A percentile compares a stretch with the other conserved stretches of the same genome.
Conservation (phyloP, 2,329 filamentous ascomycete genomes). For the Plectosphaerella cucumerina region DNA sequence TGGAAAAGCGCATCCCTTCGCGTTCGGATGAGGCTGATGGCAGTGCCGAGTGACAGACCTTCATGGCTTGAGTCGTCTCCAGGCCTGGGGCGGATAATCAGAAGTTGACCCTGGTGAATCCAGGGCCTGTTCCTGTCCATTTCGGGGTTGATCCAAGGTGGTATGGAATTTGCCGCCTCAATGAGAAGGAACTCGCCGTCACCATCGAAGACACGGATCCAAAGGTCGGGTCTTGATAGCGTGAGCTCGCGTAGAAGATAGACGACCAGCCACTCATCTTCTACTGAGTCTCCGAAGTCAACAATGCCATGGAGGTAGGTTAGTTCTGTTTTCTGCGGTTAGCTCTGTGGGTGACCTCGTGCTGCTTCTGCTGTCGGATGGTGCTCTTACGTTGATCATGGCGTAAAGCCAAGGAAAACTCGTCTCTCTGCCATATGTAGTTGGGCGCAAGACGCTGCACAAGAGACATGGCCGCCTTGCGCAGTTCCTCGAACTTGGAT, state of each 20-base stretch:
- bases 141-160: conserved; percentile 88
- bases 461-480: conserved; percentile 64
- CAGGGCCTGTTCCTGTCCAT: conserved; percentile 85
- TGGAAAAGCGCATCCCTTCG: conserved; percentile 59
- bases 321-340: conserved; percentile 31
- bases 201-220: conserved; percentile 78
- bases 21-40: conserved; percentile 55
- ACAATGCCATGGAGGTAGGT: conserved; percentile 71
- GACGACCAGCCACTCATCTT: conserved; percentile 96
- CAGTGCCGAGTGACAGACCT: conserved; percentile 58
- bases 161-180: conserved; percentile 84
- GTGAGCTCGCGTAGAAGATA: conserved; percentile 82
- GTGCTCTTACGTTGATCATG: conserved; percentile 47
- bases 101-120: conserved; percentile 74
- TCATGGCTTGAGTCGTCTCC: conserved; percentile 16
- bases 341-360: background rate
- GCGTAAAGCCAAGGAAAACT: conserved; percentile 66
- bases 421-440: conserved; percentile 93
- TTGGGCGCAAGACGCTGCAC: conserved; percentile 63
- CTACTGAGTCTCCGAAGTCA: conserved; percentile 89
- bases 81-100: conserved; percentile 59
- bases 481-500: conserved; percentile 64
- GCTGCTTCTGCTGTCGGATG: background rate
- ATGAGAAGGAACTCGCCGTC: conserved; percentile 95
- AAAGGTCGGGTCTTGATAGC: conserved; percentile 66